phyloP scores from a whole-genome alignment of 2,329 filamentous ascomycete genomes.

The Aschersonia sp. region DNA sequence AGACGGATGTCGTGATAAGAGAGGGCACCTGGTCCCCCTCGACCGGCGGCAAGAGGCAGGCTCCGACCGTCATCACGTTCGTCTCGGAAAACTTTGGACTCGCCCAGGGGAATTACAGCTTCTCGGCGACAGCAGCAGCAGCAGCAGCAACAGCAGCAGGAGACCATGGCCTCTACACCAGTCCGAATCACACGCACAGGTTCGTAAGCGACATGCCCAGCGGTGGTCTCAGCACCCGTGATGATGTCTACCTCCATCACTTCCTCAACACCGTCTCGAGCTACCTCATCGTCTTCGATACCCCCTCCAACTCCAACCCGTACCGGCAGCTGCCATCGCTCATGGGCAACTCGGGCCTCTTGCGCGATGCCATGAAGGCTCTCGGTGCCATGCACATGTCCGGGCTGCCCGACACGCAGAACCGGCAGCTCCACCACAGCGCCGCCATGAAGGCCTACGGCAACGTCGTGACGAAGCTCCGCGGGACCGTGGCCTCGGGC shows the following conservation, averaged over 20 bases:
- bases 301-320: slow-evolving; percentile 19
- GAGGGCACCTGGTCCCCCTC: too few relatives aligned
- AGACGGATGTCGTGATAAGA: neutral
- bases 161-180: too few relatives aligned
- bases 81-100: neutral
- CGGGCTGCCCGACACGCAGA: slow-evolving; percentile 16
- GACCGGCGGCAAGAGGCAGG: neutral
- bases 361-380: slow-evolving; percentile 22
- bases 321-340: slow-evolving; percentile 25
- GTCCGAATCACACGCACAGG: neutral
- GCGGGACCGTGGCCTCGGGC: slow-evolving; percentile 13
- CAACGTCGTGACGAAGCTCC: slow-evolving; percentile 13
- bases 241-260: slow-evolving; percentile 18
- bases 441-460: slow-evolving; percentile 22
- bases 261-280: slow-evolving; percentile 25
- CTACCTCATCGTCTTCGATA: slow-evolving; percentile 27
- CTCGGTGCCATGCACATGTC: slow-evolving; percentile 23
- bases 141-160: neutral
- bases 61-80: neutral
- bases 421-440: slow-evolving; percentile 18
- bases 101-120: neutral
- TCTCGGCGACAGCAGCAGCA: neutral
- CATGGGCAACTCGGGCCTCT: slow-evolving; percentile 26
- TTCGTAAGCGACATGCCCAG: neutral
- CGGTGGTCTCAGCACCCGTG: neutral